phyloP scores from a whole-genome alignment of 139 green algal genomes.

The Closterium sp. region DNA sequence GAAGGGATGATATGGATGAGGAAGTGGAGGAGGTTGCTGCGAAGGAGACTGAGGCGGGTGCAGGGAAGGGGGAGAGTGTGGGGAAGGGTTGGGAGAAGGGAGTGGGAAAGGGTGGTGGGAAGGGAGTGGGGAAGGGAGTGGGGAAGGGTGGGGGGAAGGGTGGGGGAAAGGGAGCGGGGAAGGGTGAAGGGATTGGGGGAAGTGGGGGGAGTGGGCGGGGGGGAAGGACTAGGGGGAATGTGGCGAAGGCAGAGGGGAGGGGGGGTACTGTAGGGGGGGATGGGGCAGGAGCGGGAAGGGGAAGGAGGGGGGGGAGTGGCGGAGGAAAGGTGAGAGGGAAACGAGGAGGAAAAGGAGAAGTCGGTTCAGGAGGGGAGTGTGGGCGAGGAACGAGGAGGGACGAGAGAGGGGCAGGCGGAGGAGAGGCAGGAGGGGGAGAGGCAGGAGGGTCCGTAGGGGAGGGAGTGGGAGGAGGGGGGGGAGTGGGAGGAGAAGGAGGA shows the following conservation, averaged over 20 bases:
- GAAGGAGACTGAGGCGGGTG: background rate
- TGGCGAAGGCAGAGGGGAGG: background rate
- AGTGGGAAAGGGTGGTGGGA: background rate
- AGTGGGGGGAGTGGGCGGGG: background rate
- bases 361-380: background rate
- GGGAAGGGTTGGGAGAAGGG: background rate
- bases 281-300: background rate
- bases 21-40: background rate
- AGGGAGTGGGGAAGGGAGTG: background rate
- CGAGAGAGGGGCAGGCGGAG: background rate
- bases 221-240: background rate
- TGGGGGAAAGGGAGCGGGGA: background rate
- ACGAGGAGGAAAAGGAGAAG: background rate
- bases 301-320: background rate
- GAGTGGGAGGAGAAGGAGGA: background rate
- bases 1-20: background rate
- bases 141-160: background rate
- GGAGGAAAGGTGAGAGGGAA: background rate
- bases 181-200: background rate
- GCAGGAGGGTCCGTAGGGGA: background rate
- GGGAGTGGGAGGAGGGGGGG: background rate
- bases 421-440: background rate
- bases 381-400: background rate
- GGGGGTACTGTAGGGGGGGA: background rate
- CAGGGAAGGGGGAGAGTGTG: background rate